These are phyloP conservation scores for Penicillium sclerotigenum DNA, from an alignment of 2,329 filamentous ascomycete species.

Conservation along the genomic window DNA sequence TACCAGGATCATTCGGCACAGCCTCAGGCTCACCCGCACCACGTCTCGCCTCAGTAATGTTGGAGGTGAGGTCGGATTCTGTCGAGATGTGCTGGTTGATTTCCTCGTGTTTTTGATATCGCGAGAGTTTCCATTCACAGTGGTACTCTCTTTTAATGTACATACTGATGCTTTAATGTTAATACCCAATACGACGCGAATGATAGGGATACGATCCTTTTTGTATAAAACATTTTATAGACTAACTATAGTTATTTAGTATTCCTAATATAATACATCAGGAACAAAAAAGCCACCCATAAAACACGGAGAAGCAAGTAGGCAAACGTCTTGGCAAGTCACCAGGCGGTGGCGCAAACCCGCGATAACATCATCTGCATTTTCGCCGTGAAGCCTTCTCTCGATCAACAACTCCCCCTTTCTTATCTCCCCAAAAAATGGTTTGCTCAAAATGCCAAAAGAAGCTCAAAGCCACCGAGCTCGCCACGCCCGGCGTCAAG, in stretches of 20 bases:
- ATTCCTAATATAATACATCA: rapidly evolving
- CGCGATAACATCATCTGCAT: constrained; percentile 13
- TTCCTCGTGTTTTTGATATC: background rate
- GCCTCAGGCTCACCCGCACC: background rate
- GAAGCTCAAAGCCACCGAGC: constrained; percentile 56
- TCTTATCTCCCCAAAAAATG: constrained; percentile 42
- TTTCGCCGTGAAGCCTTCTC: constrained; percentile 3
- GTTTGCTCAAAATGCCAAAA: constrained; percentile 65
- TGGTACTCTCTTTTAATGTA: background rate
- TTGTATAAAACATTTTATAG: background rate
- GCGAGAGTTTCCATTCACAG: background rate
- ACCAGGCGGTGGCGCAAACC: constrained; percentile 17
- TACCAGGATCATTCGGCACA: background rate
- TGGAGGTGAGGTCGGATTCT: background rate
- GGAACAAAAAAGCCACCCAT: background rate
- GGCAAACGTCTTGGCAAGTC: constrained; percentile 10
- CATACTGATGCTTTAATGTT: background rate
- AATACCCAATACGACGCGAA: background rate
- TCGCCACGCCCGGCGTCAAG: constrained; percentile 64
- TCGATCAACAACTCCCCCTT: background rate
- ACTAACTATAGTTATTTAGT: background rate
- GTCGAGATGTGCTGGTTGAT: background rate
- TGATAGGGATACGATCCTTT: background rate
- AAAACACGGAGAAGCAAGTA: background rate
- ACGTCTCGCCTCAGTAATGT: background rate